These are phyloP conservation scores for Nicotiana paniculata DNA, from an alignment of 257 asterid genomes.

Conservation along the genomic window DNA sequence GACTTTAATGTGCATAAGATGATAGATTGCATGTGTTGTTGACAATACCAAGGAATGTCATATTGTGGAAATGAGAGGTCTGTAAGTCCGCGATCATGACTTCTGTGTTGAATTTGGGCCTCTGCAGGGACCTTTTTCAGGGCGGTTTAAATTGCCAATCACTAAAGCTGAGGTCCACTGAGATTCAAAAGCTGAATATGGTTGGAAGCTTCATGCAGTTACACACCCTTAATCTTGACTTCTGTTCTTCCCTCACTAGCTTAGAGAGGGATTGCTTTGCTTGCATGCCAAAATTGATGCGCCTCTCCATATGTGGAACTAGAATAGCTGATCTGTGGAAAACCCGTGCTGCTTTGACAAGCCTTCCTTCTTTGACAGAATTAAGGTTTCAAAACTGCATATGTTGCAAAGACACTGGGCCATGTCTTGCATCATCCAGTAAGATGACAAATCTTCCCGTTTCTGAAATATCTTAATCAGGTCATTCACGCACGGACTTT, in stretches of 20 bases:
- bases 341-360: conserved; percentile 19
- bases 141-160: conserved; percentile 18
- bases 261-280: conserved; percentile 23
- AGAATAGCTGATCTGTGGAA: conserved; percentile 28
- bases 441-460: conserved; percentile 13
- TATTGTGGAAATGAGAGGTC: background rate
- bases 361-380: conserved; percentile 23
- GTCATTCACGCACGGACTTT: conserved; percentile 2
- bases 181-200: conserved; percentile 15
- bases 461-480: conserved; percentile 9
- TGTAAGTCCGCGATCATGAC: background rate
- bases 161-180: conserved; percentile 15
- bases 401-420: conserved; percentile 21
- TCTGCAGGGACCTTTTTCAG: conserved; percentile 22
- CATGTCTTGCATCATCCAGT: conserved; percentile 18
- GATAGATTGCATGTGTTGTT: background rate
- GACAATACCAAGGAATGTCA: background rate
- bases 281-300: conserved; percentile 23
- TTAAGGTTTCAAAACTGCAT: conserved; percentile 18
- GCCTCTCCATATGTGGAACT: conserved; percentile 28
- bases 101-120: background rate
- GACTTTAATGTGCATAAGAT: background rate
- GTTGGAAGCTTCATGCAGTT: conserved; percentile 18
- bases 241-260: conserved; percentile 23
- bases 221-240: conserved; percentile 29